These are phyloP conservation scores for Lentinus polychrous DNA, from an alignment of 1,284 basidiomycete genomes.

Conservation along the genomic window DNA sequence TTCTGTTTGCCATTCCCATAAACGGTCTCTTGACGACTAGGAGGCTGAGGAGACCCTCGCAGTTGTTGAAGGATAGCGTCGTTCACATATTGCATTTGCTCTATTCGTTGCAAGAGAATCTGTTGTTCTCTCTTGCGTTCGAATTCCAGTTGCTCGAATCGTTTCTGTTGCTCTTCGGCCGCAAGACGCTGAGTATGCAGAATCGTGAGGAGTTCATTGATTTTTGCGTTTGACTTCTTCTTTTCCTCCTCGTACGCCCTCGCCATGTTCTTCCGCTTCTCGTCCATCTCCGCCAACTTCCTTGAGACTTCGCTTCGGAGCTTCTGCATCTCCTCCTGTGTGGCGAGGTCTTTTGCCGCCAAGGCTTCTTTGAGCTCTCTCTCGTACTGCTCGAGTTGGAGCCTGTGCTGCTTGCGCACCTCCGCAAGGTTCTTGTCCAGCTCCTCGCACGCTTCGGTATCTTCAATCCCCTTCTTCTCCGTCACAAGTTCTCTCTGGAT, in stretches of 20 bases:
- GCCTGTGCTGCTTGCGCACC: not conserved
- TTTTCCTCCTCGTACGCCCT: not conserved
- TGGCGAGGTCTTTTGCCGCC: not conserved
- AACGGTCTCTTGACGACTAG: no score
- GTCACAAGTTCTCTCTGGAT: slow-evolving; percentile 15
- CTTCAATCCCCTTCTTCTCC: slow-evolving; percentile 7
- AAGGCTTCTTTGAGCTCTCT: not conserved
- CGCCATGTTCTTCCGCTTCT: not conserved
- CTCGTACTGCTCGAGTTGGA: not conserved
- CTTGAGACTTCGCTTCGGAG: not conserved
- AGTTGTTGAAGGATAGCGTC: no score
- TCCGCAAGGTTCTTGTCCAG: slow-evolving; percentile 9
- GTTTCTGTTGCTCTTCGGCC: not conserved
- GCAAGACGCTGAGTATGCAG: not conserved
- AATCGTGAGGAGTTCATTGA: not conserved
- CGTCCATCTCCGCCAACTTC: not conserved
- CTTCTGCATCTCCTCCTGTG: slow-evolving; percentile 2
- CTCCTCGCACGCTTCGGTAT: slow-evolving; percentile 11
- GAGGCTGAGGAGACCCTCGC: no score
- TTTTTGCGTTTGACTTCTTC: not conserved
- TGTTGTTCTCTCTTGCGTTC: not conserved
- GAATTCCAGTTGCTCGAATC: not conserved
- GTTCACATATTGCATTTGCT: no score
- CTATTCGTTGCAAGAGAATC: not conserved
- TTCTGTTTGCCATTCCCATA: no score